Conservation (phyloP, 176 grass and related monocot genomes). For the Avena sativa region DNA sequence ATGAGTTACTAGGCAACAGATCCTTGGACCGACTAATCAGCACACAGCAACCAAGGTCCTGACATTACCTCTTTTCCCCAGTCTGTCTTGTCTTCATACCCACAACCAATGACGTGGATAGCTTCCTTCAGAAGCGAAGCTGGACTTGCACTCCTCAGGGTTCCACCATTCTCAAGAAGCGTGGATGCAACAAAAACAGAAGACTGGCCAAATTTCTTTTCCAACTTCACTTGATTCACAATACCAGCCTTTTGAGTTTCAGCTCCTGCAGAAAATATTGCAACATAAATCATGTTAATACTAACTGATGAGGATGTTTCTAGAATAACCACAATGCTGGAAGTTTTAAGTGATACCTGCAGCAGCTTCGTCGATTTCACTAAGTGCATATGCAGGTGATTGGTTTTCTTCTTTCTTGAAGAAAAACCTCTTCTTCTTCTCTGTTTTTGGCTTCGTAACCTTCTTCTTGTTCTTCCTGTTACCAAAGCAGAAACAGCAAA, state of each 20-base stretch:
- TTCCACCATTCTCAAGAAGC: constrained; percentile 46
- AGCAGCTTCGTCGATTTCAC: constrained; percentile 16
- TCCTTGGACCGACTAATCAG: not conserved
- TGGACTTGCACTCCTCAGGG: constrained; percentile 44
- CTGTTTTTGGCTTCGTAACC: not conserved
- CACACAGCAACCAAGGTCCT: not conserved
- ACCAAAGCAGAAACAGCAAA: constrained; percentile 61
- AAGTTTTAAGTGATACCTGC: not conserved
- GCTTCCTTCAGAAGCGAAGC: constrained; percentile 88
- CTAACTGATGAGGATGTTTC: not conserved
- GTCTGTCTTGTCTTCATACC: constrained; percentile 92
- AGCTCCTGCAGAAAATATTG: constrained; percentile 2
- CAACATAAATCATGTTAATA: not conserved
- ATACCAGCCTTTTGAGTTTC: constrained; percentile 27
- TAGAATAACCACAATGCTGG: not conserved
- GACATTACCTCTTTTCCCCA: constrained; percentile 87
- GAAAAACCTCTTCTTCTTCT: constrained; percentile 25
- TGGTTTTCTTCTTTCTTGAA: constrained; percentile 30
- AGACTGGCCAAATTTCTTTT: constrained; percentile 69
- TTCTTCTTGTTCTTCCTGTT: constrained; percentile 76
- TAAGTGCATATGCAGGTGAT: constrained; percentile 18
- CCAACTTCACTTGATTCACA: constrained; percentile 17
- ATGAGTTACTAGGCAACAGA: not conserved
- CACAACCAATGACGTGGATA: constrained; percentile 89
- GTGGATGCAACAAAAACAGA: constrained; percentile 90